phyloP scores from a whole-genome alignment of 2,329 filamentous ascomycete species.

The Akanthomyces lecanii region DNA sequence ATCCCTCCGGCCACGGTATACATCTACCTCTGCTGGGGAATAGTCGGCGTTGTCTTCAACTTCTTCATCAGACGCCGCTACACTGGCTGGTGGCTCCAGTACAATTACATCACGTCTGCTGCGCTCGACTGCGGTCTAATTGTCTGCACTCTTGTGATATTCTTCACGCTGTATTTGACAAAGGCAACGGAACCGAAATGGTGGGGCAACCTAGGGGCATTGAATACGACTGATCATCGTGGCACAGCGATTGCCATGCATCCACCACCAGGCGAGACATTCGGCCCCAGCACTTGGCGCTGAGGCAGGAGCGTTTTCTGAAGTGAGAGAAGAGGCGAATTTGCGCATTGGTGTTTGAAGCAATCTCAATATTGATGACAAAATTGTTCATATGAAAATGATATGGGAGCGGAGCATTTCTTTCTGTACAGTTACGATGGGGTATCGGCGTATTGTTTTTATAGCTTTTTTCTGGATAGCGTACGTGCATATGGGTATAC shows the following conservation, averaged over 20 bases:
- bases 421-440: not conserved
- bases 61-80: conserved; percentile 61
- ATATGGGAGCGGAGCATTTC: not conserved
- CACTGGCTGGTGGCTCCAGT: conserved; percentile 71
- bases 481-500: conserved; percentile 14
- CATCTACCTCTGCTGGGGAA: conserved; percentile 67
- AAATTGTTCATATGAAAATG: not conserved
- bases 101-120: conserved; percentile 72
- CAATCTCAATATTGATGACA: not conserved
- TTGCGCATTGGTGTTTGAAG: not conserved
- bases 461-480: not conserved
- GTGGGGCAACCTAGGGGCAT: conserved; percentile 54
- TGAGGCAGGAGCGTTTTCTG: conserved; percentile 22
- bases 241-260: conserved; percentile 40
- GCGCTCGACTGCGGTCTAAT: conserved; percentile 66
- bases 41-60: conserved; percentile 65
- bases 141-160: conserved; percentile 63
- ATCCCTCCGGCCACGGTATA: conserved; percentile 67
- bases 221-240: conserved; percentile 44
- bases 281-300: conserved; percentile 49
- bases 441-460: conserved; percentile 9
- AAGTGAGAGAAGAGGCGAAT: not conserved
- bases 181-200: conserved; percentile 52
- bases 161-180: conserved; percentile 63
- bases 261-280: conserved; percentile 41